Base-by-base conservation (phyloP, 2,329 filamentous ascomycete species). In the Aspergillus hortae region DNA sequence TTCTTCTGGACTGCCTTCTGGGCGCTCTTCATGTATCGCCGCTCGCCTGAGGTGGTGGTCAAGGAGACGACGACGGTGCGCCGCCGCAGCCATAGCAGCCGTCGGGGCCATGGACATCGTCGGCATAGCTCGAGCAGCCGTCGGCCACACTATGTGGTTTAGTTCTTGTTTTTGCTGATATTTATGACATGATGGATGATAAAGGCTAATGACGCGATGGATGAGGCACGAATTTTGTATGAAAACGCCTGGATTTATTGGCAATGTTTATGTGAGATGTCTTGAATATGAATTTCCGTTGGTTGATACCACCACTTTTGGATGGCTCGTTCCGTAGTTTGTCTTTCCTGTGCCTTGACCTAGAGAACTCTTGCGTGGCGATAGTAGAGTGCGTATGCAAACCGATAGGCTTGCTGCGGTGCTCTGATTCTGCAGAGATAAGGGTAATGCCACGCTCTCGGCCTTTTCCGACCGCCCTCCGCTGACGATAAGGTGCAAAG, bases 1-100 rank as follows among this genome's bases (percentile, higher is more conserved):
- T 96, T 95, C 74, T 86, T 87, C 69, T 77, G 87, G 66, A 94
- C 90, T 3, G 81, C 84, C 47, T 73, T 92, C 25, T 77, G 94
- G 41, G 90, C 91, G 14, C 58, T 76, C 43, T 73, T 74, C 48
- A 63, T 78, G 51, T 71, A 75, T 51, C 56, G 64, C 9, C 50
- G 57, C 32, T 53, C n/a, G 11, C 23, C 65, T 23, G 63, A 66
- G 4, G 63, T 67, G 14, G 64, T 70, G 27, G 69, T 72, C 10
- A 74, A 72, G 60, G 73, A 76, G 64, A 71, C 66, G 3, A 27
- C 25, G 2, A 61, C 64, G 23, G 72, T 66, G 12, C 56, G 64
- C 3, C 58, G 66, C 40, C 62, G 67, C 11, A 71, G 64, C 47
- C 68, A 69, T 56, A 71, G 64, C 44, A 69, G 66, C 52, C 64